These are phyloP conservation scores for Trichomonas vaginalis DNA, from an alignment of 208 protist genomes.

Conservation along the genomic window DNA sequence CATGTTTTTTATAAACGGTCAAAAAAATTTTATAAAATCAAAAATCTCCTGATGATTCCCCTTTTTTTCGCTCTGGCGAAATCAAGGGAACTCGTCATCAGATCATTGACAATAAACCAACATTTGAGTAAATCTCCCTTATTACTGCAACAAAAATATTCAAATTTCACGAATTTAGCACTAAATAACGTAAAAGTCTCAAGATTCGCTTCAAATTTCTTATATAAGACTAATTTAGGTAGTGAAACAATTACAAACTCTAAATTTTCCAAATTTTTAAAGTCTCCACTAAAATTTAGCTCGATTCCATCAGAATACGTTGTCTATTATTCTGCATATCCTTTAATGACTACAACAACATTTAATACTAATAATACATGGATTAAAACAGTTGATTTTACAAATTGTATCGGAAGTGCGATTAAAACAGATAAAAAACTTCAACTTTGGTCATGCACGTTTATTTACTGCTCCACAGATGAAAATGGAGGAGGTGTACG, in stretches of 20 bases:
- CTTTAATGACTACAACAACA: background rate
- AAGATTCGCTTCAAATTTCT: background rate
- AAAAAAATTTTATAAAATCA: background rate
- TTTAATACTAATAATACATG: background rate
- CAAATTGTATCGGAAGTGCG: background rate
- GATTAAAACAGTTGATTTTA: background rate
- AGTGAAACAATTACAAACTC: background rate
- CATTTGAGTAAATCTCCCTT: background rate
- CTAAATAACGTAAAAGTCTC: background rate
- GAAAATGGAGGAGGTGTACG: background rate
- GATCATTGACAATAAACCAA: background rate
- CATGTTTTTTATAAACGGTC: background rate
- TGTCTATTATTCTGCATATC: background rate
- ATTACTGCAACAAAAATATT: background rate
- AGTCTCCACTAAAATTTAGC: background rate
- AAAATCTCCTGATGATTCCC: background rate
- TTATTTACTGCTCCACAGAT: background rate
- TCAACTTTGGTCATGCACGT: background rate
- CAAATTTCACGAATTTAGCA: background rate
- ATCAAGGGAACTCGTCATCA: background rate
- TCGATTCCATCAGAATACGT: background rate
- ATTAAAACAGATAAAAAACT: background rate
- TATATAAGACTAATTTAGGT: background rate
- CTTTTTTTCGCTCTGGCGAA: background rate
- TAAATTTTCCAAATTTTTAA: background rate